phyloP scores from a whole-genome alignment of 2,329 filamentous ascomycete genomes.

The Aspergillus sp. region DNA sequence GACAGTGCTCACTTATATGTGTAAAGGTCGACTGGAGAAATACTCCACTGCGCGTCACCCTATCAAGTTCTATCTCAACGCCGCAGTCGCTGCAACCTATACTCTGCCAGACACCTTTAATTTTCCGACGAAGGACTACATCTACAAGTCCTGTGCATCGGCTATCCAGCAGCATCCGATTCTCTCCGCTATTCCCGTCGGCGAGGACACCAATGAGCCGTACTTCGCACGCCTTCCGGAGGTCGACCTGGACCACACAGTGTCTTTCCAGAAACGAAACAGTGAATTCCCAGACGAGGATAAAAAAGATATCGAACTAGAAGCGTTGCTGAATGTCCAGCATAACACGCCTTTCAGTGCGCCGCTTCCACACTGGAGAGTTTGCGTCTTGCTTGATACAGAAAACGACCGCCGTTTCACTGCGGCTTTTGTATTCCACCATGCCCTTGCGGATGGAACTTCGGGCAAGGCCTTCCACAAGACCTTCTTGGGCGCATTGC shows the following conservation, averaged over 20 bases:
- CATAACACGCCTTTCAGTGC: slow-evolving; percentile 35
- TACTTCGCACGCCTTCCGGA: slow-evolving; percentile 39
- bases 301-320: slow-evolving; percentile 32
- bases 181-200: slow-evolving; percentile 36
- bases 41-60: slow-evolving; percentile 39
- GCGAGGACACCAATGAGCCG: slow-evolving; percentile 33
- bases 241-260: slow-evolving; percentile 33
- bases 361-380: slow-evolving; percentile 37
- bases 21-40: slow-evolving; percentile 37
- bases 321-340: slow-evolving; percentile 33
- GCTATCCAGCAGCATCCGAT: slow-evolving; percentile 36
- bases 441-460: slow-evolving; percentile 41
- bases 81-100: slow-evolving; percentile 35
- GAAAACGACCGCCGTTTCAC: slow-evolving; percentile 28
- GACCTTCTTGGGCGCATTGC: slow-evolving; percentile 33
- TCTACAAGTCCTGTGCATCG: slow-evolving; percentile 30
- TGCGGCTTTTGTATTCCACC: slow-evolving; percentile 41
- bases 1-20: slow-evolving; percentile 7
- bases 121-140: slow-evolving; percentile 20
- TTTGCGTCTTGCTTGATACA: slow-evolving; percentile 30
- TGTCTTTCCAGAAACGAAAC: slow-evolving; percentile 27
- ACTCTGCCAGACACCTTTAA: slow-evolving; percentile 17
- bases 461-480: slow-evolving; percentile 41
- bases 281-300: slow-evolving; percentile 8
- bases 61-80: slow-evolving; percentile 38